A percentile compares a stretch with the other conserved stretches of the same genome.
phyloP scores from a whole-genome alignment of 768 basidiomycete genomes.

The Termitomyces sp. region DNA sequence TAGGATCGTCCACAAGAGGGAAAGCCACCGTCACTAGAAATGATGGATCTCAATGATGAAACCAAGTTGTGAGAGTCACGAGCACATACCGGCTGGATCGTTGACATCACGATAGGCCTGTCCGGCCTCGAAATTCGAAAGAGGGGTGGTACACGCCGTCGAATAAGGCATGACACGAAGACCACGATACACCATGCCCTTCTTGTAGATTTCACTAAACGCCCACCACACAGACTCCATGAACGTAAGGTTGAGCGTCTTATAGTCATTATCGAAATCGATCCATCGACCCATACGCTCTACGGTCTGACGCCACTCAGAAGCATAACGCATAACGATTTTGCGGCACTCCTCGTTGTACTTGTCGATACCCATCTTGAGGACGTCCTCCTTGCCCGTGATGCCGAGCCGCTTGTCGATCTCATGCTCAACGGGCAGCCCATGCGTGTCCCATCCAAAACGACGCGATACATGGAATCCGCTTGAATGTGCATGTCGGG shows the following conservation, averaged over 20 bases:
- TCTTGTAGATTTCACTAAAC: conserved; percentile 90
- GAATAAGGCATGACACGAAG: conserved; percentile 98
- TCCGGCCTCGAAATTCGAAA: conserved; percentile 97
- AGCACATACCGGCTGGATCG: conserved; percentile 77
- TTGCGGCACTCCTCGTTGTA: conserved; percentile 96
- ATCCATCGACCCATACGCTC: conserved; percentile 99
- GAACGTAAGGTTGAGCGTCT: conserved; percentile 87
- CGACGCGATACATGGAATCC: conserved; percentile 90
- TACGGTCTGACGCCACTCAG: conserved; percentile 92
- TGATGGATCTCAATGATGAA: background rate
- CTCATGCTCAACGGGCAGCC: conserved; percentile 97
- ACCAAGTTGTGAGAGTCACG: background rate
- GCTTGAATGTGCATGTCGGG: conserved; percentile 89
- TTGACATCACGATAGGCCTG: conserved; percentile 87
- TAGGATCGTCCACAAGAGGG: conserved; percentile 89
- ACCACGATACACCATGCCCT: conserved; percentile 89
- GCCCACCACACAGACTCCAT: conserved; percentile 99
- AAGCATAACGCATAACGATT: conserved; percentile 96
- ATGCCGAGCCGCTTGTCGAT: conserved; percentile 96
- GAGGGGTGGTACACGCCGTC: conserved; percentile 89
- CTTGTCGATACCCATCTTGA: conserved; percentile 92
- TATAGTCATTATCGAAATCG: conserved; percentile 99
- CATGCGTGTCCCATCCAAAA: conserved; percentile 99
- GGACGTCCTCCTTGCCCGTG: conserved; percentile 88
- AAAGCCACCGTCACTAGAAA: conserved; percentile 83